These are phyloP conservation scores for Cutaneotrichosporon sp. DNA, from an alignment of 1,284 basidiomycete species.

Conservation along the genomic window DNA sequence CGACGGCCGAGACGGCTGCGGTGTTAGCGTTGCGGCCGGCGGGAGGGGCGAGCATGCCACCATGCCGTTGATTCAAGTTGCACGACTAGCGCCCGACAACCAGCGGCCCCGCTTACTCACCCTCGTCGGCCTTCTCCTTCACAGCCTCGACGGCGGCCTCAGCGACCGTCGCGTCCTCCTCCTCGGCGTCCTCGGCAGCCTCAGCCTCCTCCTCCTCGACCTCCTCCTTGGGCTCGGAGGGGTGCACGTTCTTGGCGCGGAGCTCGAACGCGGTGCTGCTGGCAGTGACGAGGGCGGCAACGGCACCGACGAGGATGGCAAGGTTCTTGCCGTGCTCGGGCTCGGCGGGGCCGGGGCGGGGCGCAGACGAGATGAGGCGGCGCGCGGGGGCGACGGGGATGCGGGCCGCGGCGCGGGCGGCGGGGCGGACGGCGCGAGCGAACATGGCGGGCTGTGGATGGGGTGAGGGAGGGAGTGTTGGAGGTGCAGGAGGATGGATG, in stretches of 20 bases:
- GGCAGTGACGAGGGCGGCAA: slow-evolving; percentile 10
- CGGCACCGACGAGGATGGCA: not conserved
- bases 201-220: slow-evolving; percentile 9
- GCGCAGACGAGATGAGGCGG: not conserved
- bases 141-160: not conserved
- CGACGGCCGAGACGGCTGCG: not conserved
- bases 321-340: slow-evolving; percentile 11
- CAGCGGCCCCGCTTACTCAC: not conserved
- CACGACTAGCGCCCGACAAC: no score
- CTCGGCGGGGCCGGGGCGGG: not conserved
- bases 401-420: not conserved
- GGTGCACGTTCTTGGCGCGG: slow-evolving; percentile 11
- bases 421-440: slow-evolving; percentile 5
- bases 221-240: slow-evolving; percentile 14
- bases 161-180: not conserved
- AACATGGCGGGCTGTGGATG: slow-evolving; percentile 3
- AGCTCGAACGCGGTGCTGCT: not conserved
- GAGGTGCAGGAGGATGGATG: no score
- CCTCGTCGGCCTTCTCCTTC: not conserved
- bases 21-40: not conserved
- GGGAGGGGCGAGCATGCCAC: no score
- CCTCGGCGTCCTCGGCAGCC: slow-evolving; percentile 1
- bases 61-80: no score
- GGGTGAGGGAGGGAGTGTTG: not conserved
- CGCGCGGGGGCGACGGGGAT: not conserved